phyloP scores from a whole-genome alignment of 768 basidiomycete species.

The Chalciporus chontae region DNA sequence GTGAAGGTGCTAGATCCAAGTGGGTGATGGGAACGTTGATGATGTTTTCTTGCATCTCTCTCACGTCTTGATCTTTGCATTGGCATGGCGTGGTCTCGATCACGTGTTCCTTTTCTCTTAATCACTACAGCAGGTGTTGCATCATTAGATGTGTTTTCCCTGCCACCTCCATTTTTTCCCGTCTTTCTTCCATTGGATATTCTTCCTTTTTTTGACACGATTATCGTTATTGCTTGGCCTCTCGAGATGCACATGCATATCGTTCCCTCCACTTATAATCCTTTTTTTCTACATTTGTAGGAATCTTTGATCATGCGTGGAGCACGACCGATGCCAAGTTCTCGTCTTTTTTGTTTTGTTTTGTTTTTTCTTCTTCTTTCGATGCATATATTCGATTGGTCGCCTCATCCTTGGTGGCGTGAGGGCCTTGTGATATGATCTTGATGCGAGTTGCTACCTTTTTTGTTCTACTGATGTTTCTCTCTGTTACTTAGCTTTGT shows the following conservation, averaged over 20 bases:
- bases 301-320: no score
- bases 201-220: not conserved
- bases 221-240: constrained; percentile 24
- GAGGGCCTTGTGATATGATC: no score
- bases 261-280: not conserved
- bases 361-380: no score
- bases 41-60: not conserved
- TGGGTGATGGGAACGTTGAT: not conserved
- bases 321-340: no score
- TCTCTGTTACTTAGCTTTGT: no score
- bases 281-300: constrained; percentile 1
- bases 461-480: no score
- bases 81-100: not conserved
- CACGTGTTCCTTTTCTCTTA: not conserved
- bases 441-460: no score
- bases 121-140: not conserved
- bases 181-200: not conserved
- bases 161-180: not conserved
- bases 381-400: no score
- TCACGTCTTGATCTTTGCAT: not conserved
- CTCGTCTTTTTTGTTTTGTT: no score
- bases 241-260: constrained; percentile 3
- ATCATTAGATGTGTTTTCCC: not conserved
- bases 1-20: not conserved
- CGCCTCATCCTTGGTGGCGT: no score